These are phyloP conservation scores for Cymbopogon flexuosus DNA, from an alignment of 202 grass and related monocot species.

Conservation along the genomic window DNA sequence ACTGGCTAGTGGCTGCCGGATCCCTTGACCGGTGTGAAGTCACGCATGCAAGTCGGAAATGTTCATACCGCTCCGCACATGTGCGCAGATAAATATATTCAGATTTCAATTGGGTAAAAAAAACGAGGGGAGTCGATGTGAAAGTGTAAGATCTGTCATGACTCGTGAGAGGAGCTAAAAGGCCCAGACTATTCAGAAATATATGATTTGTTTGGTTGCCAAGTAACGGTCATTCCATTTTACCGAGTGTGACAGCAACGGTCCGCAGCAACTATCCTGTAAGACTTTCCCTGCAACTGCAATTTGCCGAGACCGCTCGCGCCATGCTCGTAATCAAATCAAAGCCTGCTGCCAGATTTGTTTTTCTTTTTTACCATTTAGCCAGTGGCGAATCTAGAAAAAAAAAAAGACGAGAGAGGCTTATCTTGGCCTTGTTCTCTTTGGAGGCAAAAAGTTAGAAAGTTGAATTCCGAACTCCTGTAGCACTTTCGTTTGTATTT, in stretches of 20 bases:
- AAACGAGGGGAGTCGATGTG: not conserved
- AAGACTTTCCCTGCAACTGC: not conserved
- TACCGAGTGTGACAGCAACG: not conserved
- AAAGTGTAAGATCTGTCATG: not conserved
- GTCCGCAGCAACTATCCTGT: not conserved
- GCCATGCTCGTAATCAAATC: not conserved
- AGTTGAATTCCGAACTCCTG: no score
- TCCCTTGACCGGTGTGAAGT: slow-evolving; percentile 3
- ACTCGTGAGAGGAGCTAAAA: not conserved
- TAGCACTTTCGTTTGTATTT: no score
- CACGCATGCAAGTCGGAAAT: not conserved
- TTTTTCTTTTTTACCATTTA: not conserved
- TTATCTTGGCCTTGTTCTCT: no score
- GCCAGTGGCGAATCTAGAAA: no score
- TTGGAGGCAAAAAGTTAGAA: no score
- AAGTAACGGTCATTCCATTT: not conserved
- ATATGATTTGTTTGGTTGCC: no score
- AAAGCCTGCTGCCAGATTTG: not conserved
- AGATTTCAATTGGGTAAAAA: not conserved
- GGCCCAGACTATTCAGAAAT: not conserved
- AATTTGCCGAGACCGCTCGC: not conserved
- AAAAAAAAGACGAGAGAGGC: no score
- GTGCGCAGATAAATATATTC: not conserved
- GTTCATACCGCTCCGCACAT: not conserved
- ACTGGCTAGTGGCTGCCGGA: not conserved